Percentiles rank a stretch among this genome's conserved stretches.
phyloP scores from a whole-genome alignment of 352 stramenopile genomes.

The Sclerospora graminicola region DNA sequence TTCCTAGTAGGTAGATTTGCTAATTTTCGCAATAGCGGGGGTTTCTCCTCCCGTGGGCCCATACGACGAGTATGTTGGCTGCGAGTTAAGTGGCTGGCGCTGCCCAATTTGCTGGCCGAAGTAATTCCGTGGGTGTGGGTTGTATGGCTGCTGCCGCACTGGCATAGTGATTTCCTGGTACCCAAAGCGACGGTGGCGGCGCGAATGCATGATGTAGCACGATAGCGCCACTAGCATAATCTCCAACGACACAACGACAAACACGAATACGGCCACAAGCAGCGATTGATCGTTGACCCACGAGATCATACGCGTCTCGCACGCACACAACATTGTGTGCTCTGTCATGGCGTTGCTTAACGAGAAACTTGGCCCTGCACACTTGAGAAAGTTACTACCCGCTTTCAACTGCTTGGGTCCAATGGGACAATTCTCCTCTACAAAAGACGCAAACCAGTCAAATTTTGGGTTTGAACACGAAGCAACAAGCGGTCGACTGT shows the following conservation, averaged over 20 bases:
- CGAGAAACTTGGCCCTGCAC: constrained; percentile 49
- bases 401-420: constrained; percentile 33
- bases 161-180: constrained; percentile 85
- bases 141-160: constrained; percentile 66
- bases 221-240: constrained; percentile 67
- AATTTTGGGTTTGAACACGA: constrained; percentile 49
- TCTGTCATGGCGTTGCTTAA: constrained; percentile 55
- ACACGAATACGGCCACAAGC: constrained; percentile 67
- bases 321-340: constrained; percentile 76
- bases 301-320: constrained; percentile 65
- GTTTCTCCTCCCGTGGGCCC: constrained; percentile 19
- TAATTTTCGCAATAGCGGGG: constrained; percentile 19
- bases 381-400: constrained; percentile 60
- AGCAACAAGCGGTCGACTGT: constrained; percentile 30
- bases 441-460: constrained; percentile 62
- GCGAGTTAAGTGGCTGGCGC: constrained; percentile 31
- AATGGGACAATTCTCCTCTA: constrained; percentile 66
- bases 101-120: constrained; percentile 28
- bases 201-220: constrained; percentile 78
- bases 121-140: constrained; percentile 73
- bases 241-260: constrained; percentile 71
- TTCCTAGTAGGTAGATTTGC: constrained; percentile 11
- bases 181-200: constrained; percentile 45
- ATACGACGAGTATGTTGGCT: constrained; percentile 26
- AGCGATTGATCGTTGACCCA: constrained; percentile 77